phyloP scores from a whole-genome alignment of 345 rosid species.

The Erodium maritimum region DNA sequence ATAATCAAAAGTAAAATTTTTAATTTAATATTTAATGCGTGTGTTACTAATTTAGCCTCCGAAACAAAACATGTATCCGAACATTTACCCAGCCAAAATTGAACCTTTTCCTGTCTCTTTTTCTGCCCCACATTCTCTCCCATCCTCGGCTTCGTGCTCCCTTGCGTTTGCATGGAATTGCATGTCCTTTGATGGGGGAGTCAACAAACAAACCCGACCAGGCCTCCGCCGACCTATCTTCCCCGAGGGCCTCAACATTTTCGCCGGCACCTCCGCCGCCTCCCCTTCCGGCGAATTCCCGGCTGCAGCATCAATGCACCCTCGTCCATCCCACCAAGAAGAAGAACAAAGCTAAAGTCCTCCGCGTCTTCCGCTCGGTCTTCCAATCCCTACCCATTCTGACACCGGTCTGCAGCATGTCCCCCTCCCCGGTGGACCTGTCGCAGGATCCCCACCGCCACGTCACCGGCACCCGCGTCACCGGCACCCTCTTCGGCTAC shows the following conservation, averaged over 20 bases:
- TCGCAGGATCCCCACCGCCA: constrained; percentile 15
- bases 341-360: constrained; percentile 31
- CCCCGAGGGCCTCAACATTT: background rate
- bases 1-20: background rate
- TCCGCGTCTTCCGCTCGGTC: constrained; percentile 63
- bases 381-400: constrained; percentile 67
- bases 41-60: too few relatives aligned
- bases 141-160: too few relatives aligned
- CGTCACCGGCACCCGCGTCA: constrained; percentile 14
- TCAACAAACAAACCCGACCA: constrained; percentile 20
- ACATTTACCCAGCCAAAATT: too few relatives aligned
- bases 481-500: constrained; percentile 39
- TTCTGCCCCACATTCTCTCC: background rate
- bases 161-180: too few relatives aligned
- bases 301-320: constrained; percentile 26
- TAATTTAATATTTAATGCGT: too few relatives aligned
- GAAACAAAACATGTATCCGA: too few relatives aligned
- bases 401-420: constrained; percentile 37
- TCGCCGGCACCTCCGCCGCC: constrained; percentile 11
- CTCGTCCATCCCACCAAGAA: constrained; percentile 64
- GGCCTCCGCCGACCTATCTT: constrained; percentile 14
- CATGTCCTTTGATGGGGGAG: constrained; percentile 50
- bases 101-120: constrained; percentile 1
- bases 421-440: constrained; percentile 17
- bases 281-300: background rate